A percentile compares a stretch with the other conserved stretches of the same genome.
Evolutionary conservation across 2,329 filamentous ascomycete genomes (phyloP).

Genomic region (Scytalidium lignicola): DNA sequence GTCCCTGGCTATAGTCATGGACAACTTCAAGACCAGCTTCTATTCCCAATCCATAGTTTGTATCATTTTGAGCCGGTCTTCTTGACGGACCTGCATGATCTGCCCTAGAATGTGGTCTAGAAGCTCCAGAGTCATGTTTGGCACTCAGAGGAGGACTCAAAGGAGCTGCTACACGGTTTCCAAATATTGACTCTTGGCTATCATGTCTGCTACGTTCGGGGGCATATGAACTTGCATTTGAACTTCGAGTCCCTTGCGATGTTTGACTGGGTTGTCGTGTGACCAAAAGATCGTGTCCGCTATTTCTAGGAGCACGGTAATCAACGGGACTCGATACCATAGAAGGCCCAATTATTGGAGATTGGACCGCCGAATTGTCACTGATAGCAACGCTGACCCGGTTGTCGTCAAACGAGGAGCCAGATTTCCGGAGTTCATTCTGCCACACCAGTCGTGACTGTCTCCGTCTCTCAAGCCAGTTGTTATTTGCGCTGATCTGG

Average conservation of each 20-base stretch:
- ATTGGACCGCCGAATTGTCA: conserved; percentile 4
- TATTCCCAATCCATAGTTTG: conserved; percentile 17
- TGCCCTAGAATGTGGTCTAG: neutral
- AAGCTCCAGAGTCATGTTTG: conserved; percentile 8
- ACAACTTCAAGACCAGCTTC: conserved; percentile 22
- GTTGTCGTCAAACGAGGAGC: conserved; percentile 19
- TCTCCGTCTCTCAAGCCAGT: conserved; percentile 21
- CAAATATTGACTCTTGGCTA: conserved; percentile 20
- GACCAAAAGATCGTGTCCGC: conserved; percentile 18
- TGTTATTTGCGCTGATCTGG: conserved; percentile 21
- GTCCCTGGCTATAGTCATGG: neutral
- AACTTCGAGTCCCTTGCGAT: conserved; percentile 17
- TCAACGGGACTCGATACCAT: conserved; percentile 15
- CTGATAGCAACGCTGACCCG: conserved; percentile 7
- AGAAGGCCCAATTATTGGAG: conserved; percentile 7
- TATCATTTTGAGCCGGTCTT: conserved; percentile 14
- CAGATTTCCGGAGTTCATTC: conserved; percentile 18
- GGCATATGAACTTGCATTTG: conserved; percentile 18
- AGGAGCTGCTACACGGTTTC: conserved; percentile 11
- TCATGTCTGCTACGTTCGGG: conserved; percentile 13
- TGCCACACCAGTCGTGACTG: conserved; percentile 20
- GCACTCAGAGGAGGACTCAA: conserved; percentile 16
- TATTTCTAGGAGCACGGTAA: conserved; percentile 16
- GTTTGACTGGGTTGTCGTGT: conserved; percentile 19
- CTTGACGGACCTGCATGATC: neutral